Conservation (phyloP, 306 rosid genomes). For the Trichosanthes cucumerina region DNA sequence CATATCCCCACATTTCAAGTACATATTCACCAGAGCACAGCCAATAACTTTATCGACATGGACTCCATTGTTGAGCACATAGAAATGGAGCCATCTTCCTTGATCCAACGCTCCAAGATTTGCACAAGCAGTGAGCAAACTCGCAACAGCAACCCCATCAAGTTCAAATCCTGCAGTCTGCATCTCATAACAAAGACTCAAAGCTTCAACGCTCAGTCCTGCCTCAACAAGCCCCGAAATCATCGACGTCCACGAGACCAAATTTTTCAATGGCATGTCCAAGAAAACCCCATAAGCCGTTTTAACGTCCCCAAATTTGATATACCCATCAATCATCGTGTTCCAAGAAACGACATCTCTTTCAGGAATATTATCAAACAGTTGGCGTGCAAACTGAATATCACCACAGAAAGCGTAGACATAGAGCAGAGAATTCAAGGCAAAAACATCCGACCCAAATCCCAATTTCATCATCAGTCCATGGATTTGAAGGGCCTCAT, state of each 20-base stretch:
- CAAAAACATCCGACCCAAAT: conserved; percentile 41
- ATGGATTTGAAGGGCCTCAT: conserved; percentile 47
- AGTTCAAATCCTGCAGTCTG: conserved; percentile 32
- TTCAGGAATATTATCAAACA: conserved; percentile 31
- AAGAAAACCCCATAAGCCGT: conserved; percentile 29
- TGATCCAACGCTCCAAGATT: conserved; percentile 41
- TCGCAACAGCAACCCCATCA: conserved; percentile 25
- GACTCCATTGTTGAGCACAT: conserved; percentile 29
- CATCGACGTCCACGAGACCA: conserved; percentile 49
- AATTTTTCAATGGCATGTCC: conserved; percentile 40
- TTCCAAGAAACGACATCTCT: conserved; percentile 54
- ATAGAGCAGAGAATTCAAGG: conserved; percentile 43
- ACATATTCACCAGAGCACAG: conserved; percentile 41
- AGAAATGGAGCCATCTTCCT: conserved; percentile 39
- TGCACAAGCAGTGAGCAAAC: conserved; percentile 50
- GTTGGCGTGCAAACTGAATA: conserved; percentile 24
- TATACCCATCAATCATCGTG: conserved; percentile 43
- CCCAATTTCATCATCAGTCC: conserved; percentile 45
- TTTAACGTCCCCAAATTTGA: conserved; percentile 28
- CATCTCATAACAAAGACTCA: conserved; percentile 34
- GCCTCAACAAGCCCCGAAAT: conserved; percentile 34
- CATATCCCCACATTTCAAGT: conserved; percentile 51
- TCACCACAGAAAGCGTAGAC: conserved; percentile 36
- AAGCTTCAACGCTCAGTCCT: conserved; percentile 28
- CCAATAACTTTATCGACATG: conserved; percentile 32